Evolutionary conservation across 2,329 filamentous ascomycete genomes (phyloP).

Genomic region (Aspergillus thermomutatus): DNA sequence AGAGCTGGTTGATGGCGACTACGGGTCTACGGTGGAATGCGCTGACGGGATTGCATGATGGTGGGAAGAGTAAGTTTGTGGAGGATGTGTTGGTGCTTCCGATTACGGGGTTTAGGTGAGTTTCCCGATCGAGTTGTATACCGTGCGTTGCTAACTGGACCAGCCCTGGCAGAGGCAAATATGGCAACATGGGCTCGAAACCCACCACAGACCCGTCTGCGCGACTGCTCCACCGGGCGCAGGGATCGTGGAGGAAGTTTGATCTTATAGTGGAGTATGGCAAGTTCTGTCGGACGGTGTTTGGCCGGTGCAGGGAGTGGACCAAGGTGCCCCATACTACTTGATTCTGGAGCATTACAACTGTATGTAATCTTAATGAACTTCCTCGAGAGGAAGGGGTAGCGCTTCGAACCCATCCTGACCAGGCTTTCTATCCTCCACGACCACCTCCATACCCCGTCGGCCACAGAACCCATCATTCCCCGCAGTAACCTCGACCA

Average conservation of each 20-base stretch:
- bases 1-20: constrained; percentile 19
- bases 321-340: constrained; percentile 14
- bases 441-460: constrained; percentile 32
- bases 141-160: neutral
- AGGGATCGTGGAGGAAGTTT: constrained; percentile 30
- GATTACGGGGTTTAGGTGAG: constrained; percentile 34
- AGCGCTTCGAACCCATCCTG: constrained; percentile 27
- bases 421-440: constrained; percentile 28
- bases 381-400: constrained; percentile 1
- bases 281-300: constrained; percentile 30
- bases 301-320: constrained; percentile 31
- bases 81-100: constrained; percentile 32
- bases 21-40: constrained; percentile 30
- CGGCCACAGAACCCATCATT: constrained; percentile 38
- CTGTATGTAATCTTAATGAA: neutral
- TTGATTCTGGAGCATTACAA: too few species aligned
- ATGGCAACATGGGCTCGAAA: constrained; percentile 33
- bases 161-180: constrained; percentile 24
- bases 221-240: constrained; percentile 27
- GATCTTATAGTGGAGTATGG: constrained; percentile 26
- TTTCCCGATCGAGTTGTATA: neutral
- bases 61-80: constrained; percentile 26
- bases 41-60: constrained; percentile 27
- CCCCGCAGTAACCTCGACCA: constrained; percentile 27
- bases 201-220: constrained; percentile 26